Evolutionary conservation across 352 stramenopile genomes (phyloP).

Genomic region (Pythium guiyangense): DNA sequence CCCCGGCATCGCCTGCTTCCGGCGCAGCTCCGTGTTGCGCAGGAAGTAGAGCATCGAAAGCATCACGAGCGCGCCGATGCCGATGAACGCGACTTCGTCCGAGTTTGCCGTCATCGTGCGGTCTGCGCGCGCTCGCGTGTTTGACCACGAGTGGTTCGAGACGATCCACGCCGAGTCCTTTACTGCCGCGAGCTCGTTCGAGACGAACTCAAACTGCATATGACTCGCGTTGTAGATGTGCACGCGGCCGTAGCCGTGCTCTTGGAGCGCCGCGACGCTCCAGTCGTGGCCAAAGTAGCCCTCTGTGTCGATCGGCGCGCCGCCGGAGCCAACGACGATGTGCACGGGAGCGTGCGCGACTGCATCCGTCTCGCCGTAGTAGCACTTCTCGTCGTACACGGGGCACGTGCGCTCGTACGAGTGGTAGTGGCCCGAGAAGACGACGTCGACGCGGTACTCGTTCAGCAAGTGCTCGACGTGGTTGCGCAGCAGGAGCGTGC

Average conservation of each 20-base stretch:
- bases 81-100: constrained; percentile 4
- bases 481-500: constrained; percentile 33
- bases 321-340: constrained; percentile 48
- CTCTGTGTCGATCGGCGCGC: constrained; percentile 27
- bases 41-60: constrained; percentile 3
- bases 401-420: constrained; percentile 60
- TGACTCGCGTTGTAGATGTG: constrained; percentile 57
- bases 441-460: constrained; percentile 47
- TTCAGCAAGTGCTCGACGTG: constrained; percentile 42
- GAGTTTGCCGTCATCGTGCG: constrained; percentile 6
- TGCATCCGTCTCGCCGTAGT: constrained; percentile 8
- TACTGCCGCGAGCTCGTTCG: constrained; percentile 14
- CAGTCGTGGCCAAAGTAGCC: constrained; percentile 25
- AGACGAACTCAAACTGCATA: constrained; percentile 50
- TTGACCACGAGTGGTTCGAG: constrained; percentile 43
- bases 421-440: constrained; percentile 58
- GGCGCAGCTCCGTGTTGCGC: constrained; percentile 3
- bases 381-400: constrained; percentile 45
- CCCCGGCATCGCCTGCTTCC: constrained; percentile 1
- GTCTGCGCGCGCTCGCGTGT: constrained; percentile 23
- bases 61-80: neutral
- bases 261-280: constrained; percentile 7
- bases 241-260: constrained; percentile 39
- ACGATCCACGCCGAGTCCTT: constrained; percentile 25
- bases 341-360: constrained; percentile 45